These are phyloP conservation scores for Malassezia dermatis DNA, from an alignment of 1,284 basidiomycete species.

Conservation along the genomic window DNA sequence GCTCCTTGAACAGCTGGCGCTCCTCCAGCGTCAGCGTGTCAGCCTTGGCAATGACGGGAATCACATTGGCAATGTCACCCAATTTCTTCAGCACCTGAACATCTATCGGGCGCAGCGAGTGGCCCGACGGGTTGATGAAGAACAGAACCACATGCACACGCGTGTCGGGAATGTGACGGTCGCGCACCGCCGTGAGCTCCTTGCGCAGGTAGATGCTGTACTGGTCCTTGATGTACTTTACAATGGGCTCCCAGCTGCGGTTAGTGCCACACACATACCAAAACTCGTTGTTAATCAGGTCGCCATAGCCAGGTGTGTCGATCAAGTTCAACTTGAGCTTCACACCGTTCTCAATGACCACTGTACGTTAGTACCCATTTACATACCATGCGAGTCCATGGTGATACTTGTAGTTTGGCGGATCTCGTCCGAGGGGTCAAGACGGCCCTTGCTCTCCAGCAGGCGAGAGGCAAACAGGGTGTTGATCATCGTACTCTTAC, in stretches of 20 bases:
- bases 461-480: slow-evolving; percentile 96
- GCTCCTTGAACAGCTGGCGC: slow-evolving; percentile 54
- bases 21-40: slow-evolving; percentile 90
- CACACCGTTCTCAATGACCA: slow-evolving; percentile 81
- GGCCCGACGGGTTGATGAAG: slow-evolving; percentile 67
- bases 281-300: slow-evolving; percentile 97
- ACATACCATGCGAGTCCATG: slow-evolving; percentile 79
- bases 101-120: slow-evolving; percentile 58
- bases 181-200: slow-evolving; percentile 95
- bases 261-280: slow-evolving; percentile 57
- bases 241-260: slow-evolving; percentile 85
- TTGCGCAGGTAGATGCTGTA: slow-evolving; percentile 97
- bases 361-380: slow-evolving; percentile 50
- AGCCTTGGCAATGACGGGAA: slow-evolving; percentile 96
- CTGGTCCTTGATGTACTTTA: slow-evolving; percentile 98
- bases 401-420: slow-evolving; percentile 94
- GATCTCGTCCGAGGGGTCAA: slow-evolving; percentile 73
- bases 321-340: slow-evolving; percentile 92
- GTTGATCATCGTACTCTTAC: slow-evolving; percentile 97
- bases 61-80: slow-evolving; percentile 94
- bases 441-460: slow-evolving; percentile 90
- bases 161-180: slow-evolving; percentile 94
- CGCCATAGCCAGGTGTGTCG: slow-evolving; percentile 95
- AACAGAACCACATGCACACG: slow-evolving; percentile 96
- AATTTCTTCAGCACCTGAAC: slow-evolving; percentile 98